Percentiles rank a stretch among this genome's conserved stretches.
These are phyloP conservation scores for Rhynchospora breviuscula DNA, from an alignment of 176 grass and related monocot genomes.

Conservation along the genomic window DNA sequence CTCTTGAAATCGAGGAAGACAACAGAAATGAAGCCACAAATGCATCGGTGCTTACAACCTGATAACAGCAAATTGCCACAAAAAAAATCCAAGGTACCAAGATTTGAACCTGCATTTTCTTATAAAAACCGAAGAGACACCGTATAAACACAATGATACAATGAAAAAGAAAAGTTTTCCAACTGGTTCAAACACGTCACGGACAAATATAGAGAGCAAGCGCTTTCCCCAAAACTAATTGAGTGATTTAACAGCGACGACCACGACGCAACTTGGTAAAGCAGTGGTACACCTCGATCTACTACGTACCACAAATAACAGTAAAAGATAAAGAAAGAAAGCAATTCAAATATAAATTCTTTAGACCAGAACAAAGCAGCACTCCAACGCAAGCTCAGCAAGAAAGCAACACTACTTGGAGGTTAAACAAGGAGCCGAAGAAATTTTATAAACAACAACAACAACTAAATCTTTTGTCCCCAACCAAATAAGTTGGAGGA, in stretches of 20 bases:
- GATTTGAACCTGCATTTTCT: neutral
- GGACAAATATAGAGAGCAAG: neutral
- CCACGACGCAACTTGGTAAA: neutral
- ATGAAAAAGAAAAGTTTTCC: neutral
- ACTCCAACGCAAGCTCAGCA: neutral
- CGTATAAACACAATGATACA: neutral
- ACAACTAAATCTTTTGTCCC: no score
- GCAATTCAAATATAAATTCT: neutral
- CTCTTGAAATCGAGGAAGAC: no score
- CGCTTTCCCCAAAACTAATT: neutral
- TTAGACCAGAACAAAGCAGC: neutral
- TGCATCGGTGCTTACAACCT: no score
- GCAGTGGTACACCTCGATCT: neutral
- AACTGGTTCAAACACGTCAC: neutral
- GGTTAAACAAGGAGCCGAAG: neutral
- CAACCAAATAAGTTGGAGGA: no score
- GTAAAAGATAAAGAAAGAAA: neutral
- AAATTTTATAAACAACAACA: no score
- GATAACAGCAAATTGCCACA: no score
- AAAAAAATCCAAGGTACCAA: no score
- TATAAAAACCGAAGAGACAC: neutral
- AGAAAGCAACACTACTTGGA: neutral
- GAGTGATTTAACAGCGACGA: neutral
- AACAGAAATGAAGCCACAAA: no score
- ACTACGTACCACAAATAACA: neutral